These are phyloP conservation scores for Ophiostoma novo-ulmi DNA, from an alignment of 2,329 filamentous ascomycete species.

Conservation along the genomic window DNA sequence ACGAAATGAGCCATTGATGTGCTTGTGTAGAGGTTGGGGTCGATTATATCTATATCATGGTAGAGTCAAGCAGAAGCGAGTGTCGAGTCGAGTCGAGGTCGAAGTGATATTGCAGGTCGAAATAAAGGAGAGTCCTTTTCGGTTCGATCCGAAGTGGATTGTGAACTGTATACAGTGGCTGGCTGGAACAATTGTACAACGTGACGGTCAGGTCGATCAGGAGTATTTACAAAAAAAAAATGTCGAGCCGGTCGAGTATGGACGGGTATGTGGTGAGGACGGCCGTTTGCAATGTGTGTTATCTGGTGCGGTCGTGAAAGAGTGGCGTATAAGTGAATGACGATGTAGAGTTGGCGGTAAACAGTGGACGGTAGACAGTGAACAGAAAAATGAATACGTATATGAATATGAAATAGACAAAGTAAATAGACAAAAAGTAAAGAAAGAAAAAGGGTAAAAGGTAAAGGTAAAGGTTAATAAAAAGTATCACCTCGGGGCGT, in stretches of 20 bases:
- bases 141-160: not conserved
- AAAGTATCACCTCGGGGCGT: not conserved
- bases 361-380: not conserved
- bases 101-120: not conserved
- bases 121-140: not conserved
- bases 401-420: not conserved
- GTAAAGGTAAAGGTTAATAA: not conserved
- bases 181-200: not conserved
- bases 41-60: not conserved
- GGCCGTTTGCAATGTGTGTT: no score
- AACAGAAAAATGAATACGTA: not conserved
- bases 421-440: not conserved
- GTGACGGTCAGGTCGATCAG: not conserved
- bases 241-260: not conserved
- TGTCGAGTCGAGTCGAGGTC: not conserved
- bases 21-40: not conserved
- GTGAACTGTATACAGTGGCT: not conserved
- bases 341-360: not conserved
- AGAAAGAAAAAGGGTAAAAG: not conserved
- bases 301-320: not conserved
- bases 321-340: not conserved
- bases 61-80: not conserved
- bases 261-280: no score
- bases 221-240: not conserved
- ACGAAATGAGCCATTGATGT: constrained; percentile 10